Evolutionary conservation across 208 protist species (phyloP).

Genomic region (Wallacemonas rigidus): DNA sequence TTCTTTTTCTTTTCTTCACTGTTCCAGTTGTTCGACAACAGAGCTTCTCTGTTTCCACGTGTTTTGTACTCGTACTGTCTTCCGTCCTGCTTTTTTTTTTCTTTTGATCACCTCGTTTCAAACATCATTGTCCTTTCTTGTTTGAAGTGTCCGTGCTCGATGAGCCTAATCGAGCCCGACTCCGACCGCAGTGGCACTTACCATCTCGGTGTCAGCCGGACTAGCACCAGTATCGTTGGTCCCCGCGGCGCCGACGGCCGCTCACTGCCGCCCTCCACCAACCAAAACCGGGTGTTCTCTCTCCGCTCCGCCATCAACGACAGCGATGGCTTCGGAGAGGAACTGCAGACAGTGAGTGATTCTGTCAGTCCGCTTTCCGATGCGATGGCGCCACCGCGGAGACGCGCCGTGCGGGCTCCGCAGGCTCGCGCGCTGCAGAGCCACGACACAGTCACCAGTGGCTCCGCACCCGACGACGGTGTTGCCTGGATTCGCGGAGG

Average conservation of each 20-base stretch:
- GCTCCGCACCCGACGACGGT: background rate
- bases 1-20: slow-evolving; percentile 8
- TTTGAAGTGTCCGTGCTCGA: slow-evolving; percentile 2
- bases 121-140: background rate
- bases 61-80: background rate
- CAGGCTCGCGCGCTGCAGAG: background rate
- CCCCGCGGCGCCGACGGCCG: background rate
- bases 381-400: background rate
- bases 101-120: too few relatives aligned
- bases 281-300: background rate
- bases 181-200: too few relatives aligned
- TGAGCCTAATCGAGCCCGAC: background rate
- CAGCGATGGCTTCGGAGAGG: background rate
- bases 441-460: background rate
- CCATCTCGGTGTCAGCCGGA: background rate
- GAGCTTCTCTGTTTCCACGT: background rate
- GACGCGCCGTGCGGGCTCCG: background rate
- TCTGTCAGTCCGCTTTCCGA: background rate
- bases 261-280: background rate
- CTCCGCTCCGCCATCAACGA: background rate
- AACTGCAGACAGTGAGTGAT: background rate
- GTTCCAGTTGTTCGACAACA: background rate
- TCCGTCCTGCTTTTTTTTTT: background rate
- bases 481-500: background rate
- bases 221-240: background rate